Conservation (phyloP, 257 asterid species). For the Nemophila menziesii region DNA sequence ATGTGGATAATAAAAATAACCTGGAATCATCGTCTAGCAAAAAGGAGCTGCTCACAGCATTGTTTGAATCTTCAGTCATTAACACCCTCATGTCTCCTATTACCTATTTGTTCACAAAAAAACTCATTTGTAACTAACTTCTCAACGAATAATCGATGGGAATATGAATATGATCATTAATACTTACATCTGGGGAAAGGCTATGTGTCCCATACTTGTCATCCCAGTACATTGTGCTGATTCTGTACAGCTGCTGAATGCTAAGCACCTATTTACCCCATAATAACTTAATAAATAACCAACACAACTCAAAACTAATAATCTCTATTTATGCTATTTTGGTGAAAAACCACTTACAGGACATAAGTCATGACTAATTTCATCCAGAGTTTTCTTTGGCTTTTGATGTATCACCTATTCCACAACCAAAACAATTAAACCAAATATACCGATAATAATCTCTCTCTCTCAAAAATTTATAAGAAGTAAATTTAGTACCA, state of each 20-base stretch:
- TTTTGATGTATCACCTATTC: constrained; percentile 95
- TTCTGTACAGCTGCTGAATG: constrained; percentile 92
- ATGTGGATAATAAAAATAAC: constrained; percentile 27
- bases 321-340: neutral
- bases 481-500: constrained; percentile 38
- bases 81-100: constrained; percentile 75
- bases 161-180: neutral
- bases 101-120: too few species aligned
- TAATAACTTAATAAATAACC: constrained; percentile 9
- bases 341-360: constrained; percentile 58
- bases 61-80: constrained; percentile 97
- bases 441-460: neutral
- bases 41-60: constrained; percentile 97
- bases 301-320: neutral
- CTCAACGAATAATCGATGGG: neutral
- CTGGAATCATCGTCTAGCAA: constrained; percentile 96
- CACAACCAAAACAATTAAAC: constrained; percentile 12
- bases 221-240: constrained; percentile 99
- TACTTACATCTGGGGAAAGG: constrained; percentile 78
- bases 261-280: constrained; percentile 86
- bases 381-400: constrained; percentile 93
- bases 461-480: constrained; percentile 9
- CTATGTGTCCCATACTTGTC: constrained; percentile 98
- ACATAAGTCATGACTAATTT: constrained; percentile 91
- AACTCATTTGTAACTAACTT: too few species aligned